Conservation (phyloP, 2,329 filamentous ascomycete species). For the Cytospora piceae region DNA sequence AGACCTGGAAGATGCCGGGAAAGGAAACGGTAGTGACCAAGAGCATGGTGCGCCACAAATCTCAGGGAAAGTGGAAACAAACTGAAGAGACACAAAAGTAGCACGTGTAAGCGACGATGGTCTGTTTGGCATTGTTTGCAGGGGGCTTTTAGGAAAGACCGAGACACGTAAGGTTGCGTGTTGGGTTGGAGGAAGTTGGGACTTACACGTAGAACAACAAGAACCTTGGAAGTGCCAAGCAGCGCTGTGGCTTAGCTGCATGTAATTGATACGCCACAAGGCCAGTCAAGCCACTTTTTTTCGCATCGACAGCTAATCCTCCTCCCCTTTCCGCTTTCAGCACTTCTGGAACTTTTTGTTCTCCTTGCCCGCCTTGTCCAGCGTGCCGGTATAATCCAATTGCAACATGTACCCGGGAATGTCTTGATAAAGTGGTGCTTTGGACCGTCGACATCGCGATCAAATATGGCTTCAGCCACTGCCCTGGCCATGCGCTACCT, state of each 20-base stretch:
- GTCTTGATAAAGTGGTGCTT: conserved; percentile 16
- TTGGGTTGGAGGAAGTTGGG: neutral
- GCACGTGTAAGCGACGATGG: too few relatives aligned
- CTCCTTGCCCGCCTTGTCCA: conserved; percentile 10
- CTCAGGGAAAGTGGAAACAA: neutral
- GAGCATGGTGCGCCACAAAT: neutral
- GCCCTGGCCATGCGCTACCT: conserved; percentile 14
- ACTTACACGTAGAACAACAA: too few relatives aligned
- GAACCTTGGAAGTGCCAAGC: neutral
- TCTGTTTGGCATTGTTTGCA: neutral
- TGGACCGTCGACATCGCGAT: conserved; percentile 20
- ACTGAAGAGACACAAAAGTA: neutral
- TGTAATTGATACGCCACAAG: neutral
- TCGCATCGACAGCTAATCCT: neutral
- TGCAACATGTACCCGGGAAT: conserved; percentile 23
- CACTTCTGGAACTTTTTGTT: neutral
- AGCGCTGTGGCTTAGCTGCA: neutral
- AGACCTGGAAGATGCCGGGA: neutral
- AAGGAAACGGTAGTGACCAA: neutral
- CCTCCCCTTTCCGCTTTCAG: conserved; percentile 1
- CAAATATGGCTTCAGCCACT: conserved; percentile 15
- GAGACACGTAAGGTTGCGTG: too few relatives aligned
- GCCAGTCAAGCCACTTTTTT: neutral
- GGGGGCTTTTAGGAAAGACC: neutral
- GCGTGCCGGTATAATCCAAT: neutral